Evolutionary conservation across 2,329 filamentous ascomycete genomes (phyloP), one percentile per base, ranked within the genome.

Genomic region (Capronia americana): DNA sequence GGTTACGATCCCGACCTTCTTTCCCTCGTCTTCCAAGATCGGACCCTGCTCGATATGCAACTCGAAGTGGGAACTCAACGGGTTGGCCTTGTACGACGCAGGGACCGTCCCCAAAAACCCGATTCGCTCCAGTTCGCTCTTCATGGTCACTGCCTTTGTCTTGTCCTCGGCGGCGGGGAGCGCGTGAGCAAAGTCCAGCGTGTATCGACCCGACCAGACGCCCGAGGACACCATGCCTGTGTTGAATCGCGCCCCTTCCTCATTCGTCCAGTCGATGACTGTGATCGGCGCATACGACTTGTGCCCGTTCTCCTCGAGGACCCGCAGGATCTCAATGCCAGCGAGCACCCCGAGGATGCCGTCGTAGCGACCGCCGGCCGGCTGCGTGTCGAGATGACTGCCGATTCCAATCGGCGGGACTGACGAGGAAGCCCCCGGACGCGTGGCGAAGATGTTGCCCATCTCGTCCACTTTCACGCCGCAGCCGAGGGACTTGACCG

Each of bases 11-110:
- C 90, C 0, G 89, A 87, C 90, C 90, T 93, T 34, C 70, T 87
- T 84, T 24, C 83, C 79, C 38, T 85, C 82, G n/a, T 84, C 83
- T 73, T 93, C 88, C 0, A 96, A 83, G 41, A 92, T 86, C 0
- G 91, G 91, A 0, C 91, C 91, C 75, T 96, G 92, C 75, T 96
- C 92, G 60, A 94, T 94, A 74, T 95, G 92, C 12, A 94, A 82
- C 76, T 94, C 91, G 73, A 94, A 93, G 76, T 93, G 91, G 0
- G 90, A 90, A 12, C 86, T 89, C 78, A 93, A 87, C 0, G 89
- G 89, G 11, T 84, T 86, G 28, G 82, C 79, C 67, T 84, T 80
- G 75, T 89, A 82, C 62, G 82, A 86, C 23, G 86, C 85, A 10
- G 84, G 82, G 0, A 82, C 77, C 0, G 77, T 71, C 17, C 91